Conservation (phyloP, 805 yeast genomes). For the Millerozyma acaciae region DNA sequence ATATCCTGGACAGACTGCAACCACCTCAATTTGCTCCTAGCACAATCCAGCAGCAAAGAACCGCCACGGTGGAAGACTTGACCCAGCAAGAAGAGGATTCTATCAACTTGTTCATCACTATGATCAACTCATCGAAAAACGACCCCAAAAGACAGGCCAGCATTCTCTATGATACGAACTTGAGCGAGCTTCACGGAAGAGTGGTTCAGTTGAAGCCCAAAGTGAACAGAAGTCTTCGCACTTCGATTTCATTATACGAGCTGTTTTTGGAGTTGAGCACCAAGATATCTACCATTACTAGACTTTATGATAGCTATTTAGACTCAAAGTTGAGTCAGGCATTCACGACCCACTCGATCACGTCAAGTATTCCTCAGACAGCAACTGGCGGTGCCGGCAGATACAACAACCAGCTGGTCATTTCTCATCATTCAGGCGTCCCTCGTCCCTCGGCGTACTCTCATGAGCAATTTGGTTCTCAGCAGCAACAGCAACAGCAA, state of each 20-base stretch:
- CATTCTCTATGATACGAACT: constrained; percentile 43
- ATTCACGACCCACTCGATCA: constrained; percentile 26
- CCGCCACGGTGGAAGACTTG: constrained; percentile 29
- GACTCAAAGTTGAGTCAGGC: constrained; percentile 46
- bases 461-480: too few species aligned
- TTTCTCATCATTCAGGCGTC: constrained; percentile 1
- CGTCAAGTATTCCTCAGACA: too few species aligned
- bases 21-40: too few species aligned
- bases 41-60: too few species aligned
- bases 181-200: constrained; percentile 56
- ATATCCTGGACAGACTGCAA: too few species aligned
- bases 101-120: constrained; percentile 63
- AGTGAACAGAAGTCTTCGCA: constrained; percentile 54
- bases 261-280: constrained; percentile 67
- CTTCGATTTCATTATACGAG: constrained; percentile 60
- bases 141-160: constrained; percentile 40
- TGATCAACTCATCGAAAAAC: constrained; percentile 50
- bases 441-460: constrained; percentile 1
- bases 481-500: too few species aligned
- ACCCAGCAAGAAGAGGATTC: constrained; percentile 65
- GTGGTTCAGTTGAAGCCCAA: constrained; percentile 67
- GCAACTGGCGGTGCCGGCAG: too few species aligned
- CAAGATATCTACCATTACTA: constrained; percentile 69
- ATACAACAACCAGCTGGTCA: neutral
- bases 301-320: constrained; percentile 71